Evolutionary conservation across 495 filamentous ascomycete species (phyloP).

Genomic region (Daldinia caldariorum): DNA sequence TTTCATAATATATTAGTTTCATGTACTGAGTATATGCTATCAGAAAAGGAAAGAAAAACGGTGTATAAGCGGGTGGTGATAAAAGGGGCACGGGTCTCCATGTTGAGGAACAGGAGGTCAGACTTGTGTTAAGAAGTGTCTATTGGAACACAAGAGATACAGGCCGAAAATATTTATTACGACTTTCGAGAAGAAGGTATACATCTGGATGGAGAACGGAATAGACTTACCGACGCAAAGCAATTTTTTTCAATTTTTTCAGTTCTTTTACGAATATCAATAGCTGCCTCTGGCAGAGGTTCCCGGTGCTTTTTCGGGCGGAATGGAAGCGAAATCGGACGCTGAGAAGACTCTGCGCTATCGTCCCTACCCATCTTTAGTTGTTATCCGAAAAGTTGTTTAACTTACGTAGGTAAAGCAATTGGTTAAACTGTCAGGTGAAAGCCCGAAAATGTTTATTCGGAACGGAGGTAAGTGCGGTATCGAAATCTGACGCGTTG

Average conservation of each 20-base stretch:
- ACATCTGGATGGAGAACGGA: neutral
- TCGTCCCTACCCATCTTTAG: neutral
- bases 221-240: neutral
- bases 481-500: too few species aligned
- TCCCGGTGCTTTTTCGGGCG: neutral
- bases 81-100: too few species aligned
- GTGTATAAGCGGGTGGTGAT: too few species aligned
- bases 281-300: slow-evolving; percentile 2
- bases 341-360: neutral
- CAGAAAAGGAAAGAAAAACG: too few species aligned
- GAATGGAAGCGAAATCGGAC: neutral
- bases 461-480: neutral
- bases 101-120: too few species aligned
- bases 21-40: too few species aligned
- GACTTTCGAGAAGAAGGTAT: neutral
- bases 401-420: neutral
- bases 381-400: neutral
- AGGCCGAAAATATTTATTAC: neutral
- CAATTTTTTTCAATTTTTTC: too few species aligned
- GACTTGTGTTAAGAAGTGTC: neutral
- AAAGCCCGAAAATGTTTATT: neutral
- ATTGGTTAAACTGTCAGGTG: neutral
- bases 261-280: neutral
- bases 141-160: neutral
- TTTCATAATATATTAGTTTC: too few species aligned